Conservation (phyloP, 2,329 filamentous ascomycete species). For the Trichoderma polysporum region DNA sequence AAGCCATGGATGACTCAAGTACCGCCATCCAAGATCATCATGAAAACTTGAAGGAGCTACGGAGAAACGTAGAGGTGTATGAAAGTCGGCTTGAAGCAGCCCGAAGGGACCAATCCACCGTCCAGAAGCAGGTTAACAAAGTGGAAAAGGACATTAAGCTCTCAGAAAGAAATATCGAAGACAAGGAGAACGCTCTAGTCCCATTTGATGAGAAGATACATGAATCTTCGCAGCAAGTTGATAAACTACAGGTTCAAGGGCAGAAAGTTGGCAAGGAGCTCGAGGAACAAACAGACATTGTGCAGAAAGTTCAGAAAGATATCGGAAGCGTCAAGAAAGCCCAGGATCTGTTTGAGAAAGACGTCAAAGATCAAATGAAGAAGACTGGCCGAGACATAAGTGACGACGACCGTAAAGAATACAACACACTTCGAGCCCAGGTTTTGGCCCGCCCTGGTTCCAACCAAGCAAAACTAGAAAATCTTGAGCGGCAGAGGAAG, state of each 20-base stretch:
- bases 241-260: conserved; percentile 66
- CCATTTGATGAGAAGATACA: conserved; percentile 91
- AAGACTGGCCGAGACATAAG: conserved; percentile 84
- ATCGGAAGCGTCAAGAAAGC: conserved; percentile 85
- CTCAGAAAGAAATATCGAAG: conserved; percentile 85
- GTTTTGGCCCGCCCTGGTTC: conserved; percentile 79
- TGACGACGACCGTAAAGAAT: conserved; percentile 84
- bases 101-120: conserved; percentile 76
- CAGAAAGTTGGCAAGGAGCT: conserved; percentile 73
- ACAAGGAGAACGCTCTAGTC: conserved; percentile 79
- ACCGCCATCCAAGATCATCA: conserved; percentile 90
- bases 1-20: conserved; percentile 87
- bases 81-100: conserved; percentile 78
- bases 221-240: conserved; percentile 70
- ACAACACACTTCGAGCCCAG: conserved; percentile 79
- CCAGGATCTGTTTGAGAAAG: conserved; percentile 80
- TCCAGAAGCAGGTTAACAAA: conserved; percentile 72
- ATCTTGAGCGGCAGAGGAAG: conserved; percentile 83
- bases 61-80: conserved; percentile 82
- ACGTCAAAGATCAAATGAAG: conserved; percentile 81
- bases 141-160: conserved; percentile 82
- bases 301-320: conserved; percentile 76
- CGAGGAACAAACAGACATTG: conserved; percentile 65
- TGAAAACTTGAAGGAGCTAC: conserved; percentile 89
- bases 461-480: conserved; percentile 80